Evolutionary conservation across 1,139 yeast genomes (phyloP).

Genomic region (Hanseniaspora uvarum): DNA sequence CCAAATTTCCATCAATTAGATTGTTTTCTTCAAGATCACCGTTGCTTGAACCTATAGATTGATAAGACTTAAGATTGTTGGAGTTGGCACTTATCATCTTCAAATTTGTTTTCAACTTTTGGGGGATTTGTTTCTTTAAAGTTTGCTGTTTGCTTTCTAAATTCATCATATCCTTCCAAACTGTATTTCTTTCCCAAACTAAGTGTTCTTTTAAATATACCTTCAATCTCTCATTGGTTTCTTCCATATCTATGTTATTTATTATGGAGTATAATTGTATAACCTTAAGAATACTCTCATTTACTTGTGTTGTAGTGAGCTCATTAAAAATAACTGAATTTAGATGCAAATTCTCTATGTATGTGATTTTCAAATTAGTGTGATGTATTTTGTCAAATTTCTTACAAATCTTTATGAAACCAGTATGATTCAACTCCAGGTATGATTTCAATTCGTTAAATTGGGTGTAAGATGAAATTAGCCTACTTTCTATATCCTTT

Average conservation of each 20-base stretch:
- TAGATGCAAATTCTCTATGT: slow-evolving; percentile 36
- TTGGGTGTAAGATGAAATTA: slow-evolving; percentile 57
- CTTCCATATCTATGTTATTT: slow-evolving; percentile 29
- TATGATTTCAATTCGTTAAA: slow-evolving; percentile 76
- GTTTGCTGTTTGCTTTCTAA: slow-evolving; percentile 63
- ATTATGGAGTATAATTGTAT: slow-evolving; percentile 35
- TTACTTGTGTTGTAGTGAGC: slow-evolving; percentile 38
- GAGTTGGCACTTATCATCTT: not conserved
- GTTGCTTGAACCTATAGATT: not conserved
- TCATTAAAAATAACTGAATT: slow-evolving; percentile 40
- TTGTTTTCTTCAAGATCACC: not conserved
- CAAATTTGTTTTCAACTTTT: slow-evolving; percentile 8
- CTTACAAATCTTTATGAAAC: slow-evolving; percentile 78
- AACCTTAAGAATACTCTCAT: slow-evolving; percentile 35
- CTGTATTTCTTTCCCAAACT: slow-evolving; percentile 93
- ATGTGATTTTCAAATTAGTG: slow-evolving; percentile 46
- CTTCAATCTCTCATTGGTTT: slow-evolving; percentile 56
- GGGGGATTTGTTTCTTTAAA: slow-evolving; percentile 30
- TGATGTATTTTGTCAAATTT: slow-evolving; percentile 79
- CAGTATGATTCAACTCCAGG: slow-evolving; percentile 73
- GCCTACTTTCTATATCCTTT: slow-evolving; percentile 55
- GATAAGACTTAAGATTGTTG: slow-evolving; percentile 3
- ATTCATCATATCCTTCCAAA: slow-evolving; percentile 93
- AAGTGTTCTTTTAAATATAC: slow-evolving; percentile 80
- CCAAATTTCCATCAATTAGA: slow-evolving; percentile 4